phyloP scores from a whole-genome alignment of 106 monocot species.

The Ottelia alismoides region DNA sequence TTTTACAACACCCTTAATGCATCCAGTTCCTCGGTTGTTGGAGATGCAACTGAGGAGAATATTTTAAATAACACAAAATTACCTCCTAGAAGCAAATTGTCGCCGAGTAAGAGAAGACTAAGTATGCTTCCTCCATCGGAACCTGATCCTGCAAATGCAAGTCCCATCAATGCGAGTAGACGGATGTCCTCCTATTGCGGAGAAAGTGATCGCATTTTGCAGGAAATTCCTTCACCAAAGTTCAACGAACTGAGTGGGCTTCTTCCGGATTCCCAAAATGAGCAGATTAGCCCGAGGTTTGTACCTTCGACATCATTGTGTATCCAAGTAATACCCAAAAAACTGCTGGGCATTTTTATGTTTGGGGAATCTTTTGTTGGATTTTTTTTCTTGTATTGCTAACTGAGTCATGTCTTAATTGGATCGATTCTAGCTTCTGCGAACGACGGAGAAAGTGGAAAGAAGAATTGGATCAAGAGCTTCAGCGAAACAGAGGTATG shows the following conservation, averaged over 20 bases:
- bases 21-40: slow-evolving; percentile 12
- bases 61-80: slow-evolving; percentile 23
- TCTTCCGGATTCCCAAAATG: slow-evolving; percentile 28
- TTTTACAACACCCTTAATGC: slow-evolving; percentile 71
- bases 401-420: not conserved
- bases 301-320: not conserved
- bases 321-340: not conserved
- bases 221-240: slow-evolving; percentile 67
- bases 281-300: slow-evolving; percentile 45
- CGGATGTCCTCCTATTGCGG: slow-evolving; percentile 20
- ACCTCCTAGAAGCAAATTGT: slow-evolving; percentile 44
- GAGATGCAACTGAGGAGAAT: slow-evolving; percentile 31
- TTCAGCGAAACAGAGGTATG: slow-evolving; percentile 58
- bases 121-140: not conserved
- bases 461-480: slow-evolving; percentile 81
- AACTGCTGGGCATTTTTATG: not conserved
- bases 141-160: not conserved
- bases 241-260: slow-evolving; percentile 35
- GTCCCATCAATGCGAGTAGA: slow-evolving; percentile 15
- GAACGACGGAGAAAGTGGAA: slow-evolving; percentile 65
- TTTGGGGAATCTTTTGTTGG: not conserved
- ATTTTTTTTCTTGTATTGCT: not conserved
- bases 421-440: slow-evolving; percentile 22
- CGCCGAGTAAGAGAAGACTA: slow-evolving; percentile 30
- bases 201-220: slow-evolving; percentile 32